These are phyloP conservation scores for Mycena rebaudengoi DNA, from an alignment of 768 basidiomycete species.

Conservation along the genomic window DNA sequence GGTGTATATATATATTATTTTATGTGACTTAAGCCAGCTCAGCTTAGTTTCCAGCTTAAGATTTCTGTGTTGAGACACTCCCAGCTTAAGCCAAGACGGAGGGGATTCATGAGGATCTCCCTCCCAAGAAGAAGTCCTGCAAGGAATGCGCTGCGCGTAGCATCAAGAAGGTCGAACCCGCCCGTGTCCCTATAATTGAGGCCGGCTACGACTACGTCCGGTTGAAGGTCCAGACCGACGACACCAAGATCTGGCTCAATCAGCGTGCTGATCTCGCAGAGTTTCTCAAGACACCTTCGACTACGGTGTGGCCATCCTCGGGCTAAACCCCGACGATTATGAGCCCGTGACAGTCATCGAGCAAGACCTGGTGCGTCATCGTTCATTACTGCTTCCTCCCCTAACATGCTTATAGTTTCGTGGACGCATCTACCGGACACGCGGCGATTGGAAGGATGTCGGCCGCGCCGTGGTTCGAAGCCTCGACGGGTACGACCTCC, in stretches of 20 bases:
- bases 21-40: no score
- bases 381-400: background rate
- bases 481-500: background rate
- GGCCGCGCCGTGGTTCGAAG: background rate
- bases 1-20: no score
- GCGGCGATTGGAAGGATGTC: background rate
- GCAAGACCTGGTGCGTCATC: slow-evolving; percentile 7
- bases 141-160: background rate
- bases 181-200: background rate
- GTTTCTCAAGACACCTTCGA: background rate
- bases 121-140: slow-evolving; percentile 3
- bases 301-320: background rate
- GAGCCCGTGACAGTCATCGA: background rate
- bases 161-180: background rate
- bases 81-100: background rate
- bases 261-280: background rate
- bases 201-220: background rate
- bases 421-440: background rate
- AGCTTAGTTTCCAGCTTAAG: no score
- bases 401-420: background rate
- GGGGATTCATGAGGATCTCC: background rate
- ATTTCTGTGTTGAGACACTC: no score
- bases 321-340: background rate
- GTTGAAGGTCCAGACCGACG: background rate
- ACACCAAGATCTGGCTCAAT: background rate